These are phyloP conservation scores for Celoporthe dispersa DNA, from an alignment of 2,329 filamentous ascomycete species.

Conservation along the genomic window DNA sequence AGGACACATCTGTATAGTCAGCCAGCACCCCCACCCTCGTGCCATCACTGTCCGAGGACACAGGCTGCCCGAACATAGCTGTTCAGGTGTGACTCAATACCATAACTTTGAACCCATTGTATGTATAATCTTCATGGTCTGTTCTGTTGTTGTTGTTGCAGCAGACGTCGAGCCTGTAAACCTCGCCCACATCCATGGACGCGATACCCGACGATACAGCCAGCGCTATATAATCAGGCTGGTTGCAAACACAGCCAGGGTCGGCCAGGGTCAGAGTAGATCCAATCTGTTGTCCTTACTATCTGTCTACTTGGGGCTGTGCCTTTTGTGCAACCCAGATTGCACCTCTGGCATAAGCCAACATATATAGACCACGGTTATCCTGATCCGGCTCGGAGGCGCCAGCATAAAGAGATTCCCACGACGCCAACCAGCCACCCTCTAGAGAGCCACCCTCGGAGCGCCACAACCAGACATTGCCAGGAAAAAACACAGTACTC, in stretches of 20 bases:
- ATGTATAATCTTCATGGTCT: not conserved
- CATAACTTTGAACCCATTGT: not conserved
- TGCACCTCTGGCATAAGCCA: not conserved
- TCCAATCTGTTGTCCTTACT: not conserved
- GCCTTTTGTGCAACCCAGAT: not conserved
- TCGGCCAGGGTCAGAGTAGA: not conserved
- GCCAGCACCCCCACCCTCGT: not conserved
- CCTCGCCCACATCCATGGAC: no score
- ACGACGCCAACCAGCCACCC: not conserved
- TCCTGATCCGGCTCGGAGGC: not conserved
- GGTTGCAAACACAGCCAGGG: not conserved
- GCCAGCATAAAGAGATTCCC: not conserved
- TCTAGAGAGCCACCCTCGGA: not conserved
- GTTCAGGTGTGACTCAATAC: not conserved
- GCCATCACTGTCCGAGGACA: no score
- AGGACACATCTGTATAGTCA: constrained; percentile 43
- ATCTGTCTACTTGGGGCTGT: not conserved
- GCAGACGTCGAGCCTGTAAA: no score
- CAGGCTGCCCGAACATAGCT: not conserved
- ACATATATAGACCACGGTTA: not conserved
- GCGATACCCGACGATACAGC: not conserved
- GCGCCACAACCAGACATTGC: no score
- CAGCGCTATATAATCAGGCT: not conserved
- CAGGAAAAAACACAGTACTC: not conserved
- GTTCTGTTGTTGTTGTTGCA: no score